Base-by-base conservation (phyloP, 139 green algal species). In the Chlorella sp. region DNA sequence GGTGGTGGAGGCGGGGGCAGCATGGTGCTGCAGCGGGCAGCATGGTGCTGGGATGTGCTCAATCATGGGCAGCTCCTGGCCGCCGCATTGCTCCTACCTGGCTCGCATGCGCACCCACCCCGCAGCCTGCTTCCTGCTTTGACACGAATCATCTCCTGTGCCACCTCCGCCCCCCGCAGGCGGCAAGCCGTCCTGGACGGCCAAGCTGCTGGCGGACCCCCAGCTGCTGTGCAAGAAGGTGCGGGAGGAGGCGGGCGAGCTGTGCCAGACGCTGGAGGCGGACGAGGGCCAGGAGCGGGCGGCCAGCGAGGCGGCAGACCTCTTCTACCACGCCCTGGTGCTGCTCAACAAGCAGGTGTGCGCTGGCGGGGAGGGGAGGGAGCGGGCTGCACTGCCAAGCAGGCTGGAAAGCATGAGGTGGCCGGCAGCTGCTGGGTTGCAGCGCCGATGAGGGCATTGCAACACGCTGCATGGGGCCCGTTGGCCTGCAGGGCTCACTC, bases 311-410 rank as follows among this genome's bases (percentile, higher is more conserved):
- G 93, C 94, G 84, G 97, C 97, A 9, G 97, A 99, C 90, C 90
- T 99, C 82, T 87, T 99, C 44, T 99, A 99, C 90, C 97, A 99
- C 86, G 90, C 94, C 48, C 96, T 99, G 91, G 97, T 99, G 51
- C 89, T 99, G 69, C 86, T 97, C 1, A 96, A 96, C 83, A 56
- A 91, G 34, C 92, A 97, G 92, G 94, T 96, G 46, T 41, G 79
- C 1, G 13, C 32, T 14, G 28, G 34, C 16, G 65, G n/a, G 14
- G 8, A 36, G 38, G 65, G 14, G n/a, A 5, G 32, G 20, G 9
- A 32, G 16, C 1, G 30, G n/a, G 1, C 44, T 60, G 51, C 51
- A 24, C 13, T 60, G 51, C 51, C 14, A 11, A 26, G 51, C 46
- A 19, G 46, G 46, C 8, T 54, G 46, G 46, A 11, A 11, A 54